Percentiles rank a stretch among this genome's conserved stretches.
phyloP scores from a whole-genome alignment of 2,329 filamentous ascomycete genomes.

The Botryotinia narcissicola region DNA sequence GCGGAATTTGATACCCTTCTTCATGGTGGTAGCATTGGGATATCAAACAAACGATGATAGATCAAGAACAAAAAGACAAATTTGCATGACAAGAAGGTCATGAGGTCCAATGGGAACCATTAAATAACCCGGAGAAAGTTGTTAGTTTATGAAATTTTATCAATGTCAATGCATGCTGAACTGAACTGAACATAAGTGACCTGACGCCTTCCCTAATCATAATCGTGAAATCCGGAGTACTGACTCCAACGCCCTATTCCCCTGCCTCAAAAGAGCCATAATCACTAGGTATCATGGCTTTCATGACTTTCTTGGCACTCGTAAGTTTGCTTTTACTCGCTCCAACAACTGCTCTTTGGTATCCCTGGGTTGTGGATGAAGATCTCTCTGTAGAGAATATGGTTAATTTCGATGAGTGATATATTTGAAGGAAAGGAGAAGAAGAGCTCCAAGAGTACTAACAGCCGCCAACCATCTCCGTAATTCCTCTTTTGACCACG shows the following conservation, averaged over 20 bases:
- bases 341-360: slow-evolving; percentile 64
- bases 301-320: slow-evolving; percentile 38
- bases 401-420: slow-evolving; percentile 8
- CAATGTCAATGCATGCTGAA: slow-evolving; percentile 5
- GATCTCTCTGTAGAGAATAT: slow-evolving; percentile 51
- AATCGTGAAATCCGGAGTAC: not conserved
- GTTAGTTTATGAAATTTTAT: not conserved
- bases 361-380: slow-evolving; percentile 58
- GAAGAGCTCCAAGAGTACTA: slow-evolving; percentile 43
- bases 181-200: not conserved
- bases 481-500: slow-evolving; percentile 79
- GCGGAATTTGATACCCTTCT: not conserved
- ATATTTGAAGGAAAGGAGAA: slow-evolving; percentile 3
- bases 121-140: not conserved
- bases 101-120: not conserved
- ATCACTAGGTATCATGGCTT: not conserved
- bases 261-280: not conserved
- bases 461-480: slow-evolving; percentile 78
- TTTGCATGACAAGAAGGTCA: not conserved
- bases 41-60: not conserved
- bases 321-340: slow-evolving; percentile 66
- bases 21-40: not conserved
- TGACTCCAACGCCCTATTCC: not conserved
- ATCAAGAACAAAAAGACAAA: not conserved
- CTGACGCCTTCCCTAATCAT: not conserved